Percentiles rank a stretch among this genome's conserved stretches.
Conservation (phyloP, 1,284 basidiomycete species). For the Tilletia caries region DNA sequence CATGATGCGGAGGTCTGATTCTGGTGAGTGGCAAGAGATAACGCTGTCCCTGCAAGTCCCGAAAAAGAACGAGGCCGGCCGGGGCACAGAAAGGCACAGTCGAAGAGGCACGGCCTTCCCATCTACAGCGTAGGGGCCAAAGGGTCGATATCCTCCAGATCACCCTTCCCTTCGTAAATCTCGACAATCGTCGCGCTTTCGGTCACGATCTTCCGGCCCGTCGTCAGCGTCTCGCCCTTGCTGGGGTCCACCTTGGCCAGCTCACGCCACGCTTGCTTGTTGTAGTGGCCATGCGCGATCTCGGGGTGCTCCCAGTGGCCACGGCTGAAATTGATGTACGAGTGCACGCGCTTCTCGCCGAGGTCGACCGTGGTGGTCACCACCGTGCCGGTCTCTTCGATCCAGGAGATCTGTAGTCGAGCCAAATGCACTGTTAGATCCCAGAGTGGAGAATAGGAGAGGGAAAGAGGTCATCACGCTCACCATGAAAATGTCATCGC, state of each 20-base stretch:
- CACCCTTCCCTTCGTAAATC: not conserved
- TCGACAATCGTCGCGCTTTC: not conserved
- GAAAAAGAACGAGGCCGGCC: too few relatives aligned
- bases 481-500: not conserved
- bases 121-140: not conserved
- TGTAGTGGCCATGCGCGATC: not conserved
- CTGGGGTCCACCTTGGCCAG: not conserved
- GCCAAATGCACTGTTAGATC: too few relatives aligned
- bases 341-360: not conserved
- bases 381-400: not conserved
- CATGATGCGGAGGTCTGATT: too few relatives aligned
- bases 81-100: too few relatives aligned
- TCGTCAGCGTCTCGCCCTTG: not conserved
- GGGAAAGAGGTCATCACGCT: not conserved
- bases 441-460: not conserved
- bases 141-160: not conserved
- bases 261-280: not conserved
- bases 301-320: not conserved
- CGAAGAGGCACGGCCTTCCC: too few relatives aligned
- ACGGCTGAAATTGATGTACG: not conserved
- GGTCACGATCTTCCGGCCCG: not conserved
- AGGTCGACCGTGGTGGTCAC: constrained; percentile 1
- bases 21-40: too few relatives aligned
- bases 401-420: not conserved
- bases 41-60: too few relatives aligned